Conservation (phyloP, 108 stramenopile species). For the Nitzschia sp. region DNA sequence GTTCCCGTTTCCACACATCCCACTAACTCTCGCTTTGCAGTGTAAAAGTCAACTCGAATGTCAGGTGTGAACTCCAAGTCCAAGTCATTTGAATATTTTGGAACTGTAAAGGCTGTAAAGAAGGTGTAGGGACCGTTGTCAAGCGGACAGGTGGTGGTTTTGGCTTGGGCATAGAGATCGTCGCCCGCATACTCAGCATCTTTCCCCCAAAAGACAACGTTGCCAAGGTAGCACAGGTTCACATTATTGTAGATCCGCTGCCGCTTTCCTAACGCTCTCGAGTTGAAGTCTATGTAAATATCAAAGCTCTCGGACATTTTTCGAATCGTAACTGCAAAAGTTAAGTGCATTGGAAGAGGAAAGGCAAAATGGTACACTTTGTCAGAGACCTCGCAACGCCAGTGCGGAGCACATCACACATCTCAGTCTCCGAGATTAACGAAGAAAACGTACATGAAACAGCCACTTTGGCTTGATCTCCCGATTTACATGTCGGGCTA, state of each 20-base stretch:
- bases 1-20: slow-evolving; percentile 24
- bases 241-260: not conserved
- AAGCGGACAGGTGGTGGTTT: not conserved
- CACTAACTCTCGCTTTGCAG: not conserved
- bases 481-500: not conserved
- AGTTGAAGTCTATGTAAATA: not conserved
- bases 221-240: not conserved
- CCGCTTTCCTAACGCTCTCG: not conserved
- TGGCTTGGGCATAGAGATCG: not conserved
- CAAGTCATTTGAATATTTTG: not conserved
- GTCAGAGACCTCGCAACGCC: too few relatives aligned
- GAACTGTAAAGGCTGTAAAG: slow-evolving; percentile 6
- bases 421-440: too few relatives aligned
- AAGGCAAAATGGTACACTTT: not conserved
- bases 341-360: too few relatives aligned
- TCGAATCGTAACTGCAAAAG: slow-evolving; percentile 7
- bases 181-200: not conserved
- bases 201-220: slow-evolving; percentile 1
- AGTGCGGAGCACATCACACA: too few relatives aligned
- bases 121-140: not conserved
- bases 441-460: slow-evolving; percentile 17
- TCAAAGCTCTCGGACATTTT: not conserved
- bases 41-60: slow-evolving; percentile 13
- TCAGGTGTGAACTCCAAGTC: slow-evolving; percentile 13
- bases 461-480: slow-evolving; percentile 1